phyloP scores from a whole-genome alignment of 2,329 filamentous ascomycete genomes.

The Calcarisporium arbuscula region DNA sequence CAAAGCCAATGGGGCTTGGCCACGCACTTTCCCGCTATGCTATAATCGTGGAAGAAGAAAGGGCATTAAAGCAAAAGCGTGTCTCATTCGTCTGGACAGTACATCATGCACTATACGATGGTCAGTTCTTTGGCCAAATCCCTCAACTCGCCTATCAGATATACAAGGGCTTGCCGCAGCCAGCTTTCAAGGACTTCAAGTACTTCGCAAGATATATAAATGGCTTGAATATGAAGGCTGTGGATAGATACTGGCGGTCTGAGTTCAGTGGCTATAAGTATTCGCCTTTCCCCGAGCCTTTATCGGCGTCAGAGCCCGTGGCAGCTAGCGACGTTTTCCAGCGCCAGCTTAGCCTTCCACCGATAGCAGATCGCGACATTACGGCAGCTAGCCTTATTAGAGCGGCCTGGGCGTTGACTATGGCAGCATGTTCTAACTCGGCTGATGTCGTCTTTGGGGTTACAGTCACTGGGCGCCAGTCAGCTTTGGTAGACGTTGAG shows the following conservation, averaged over 20 bases:
- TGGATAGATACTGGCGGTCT: slow-evolving; percentile 2
- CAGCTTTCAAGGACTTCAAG: too few species aligned
- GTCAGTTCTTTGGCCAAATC: too few species aligned
- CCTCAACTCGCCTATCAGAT: too few species aligned
- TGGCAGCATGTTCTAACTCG: slow-evolving; percentile 11
- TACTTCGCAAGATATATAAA: too few species aligned
- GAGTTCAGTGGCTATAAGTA: slow-evolving; percentile 1
- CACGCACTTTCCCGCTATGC: not conserved
- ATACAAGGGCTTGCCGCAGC: too few species aligned
- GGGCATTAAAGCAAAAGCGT: too few species aligned
- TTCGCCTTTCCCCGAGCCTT: too few species aligned
- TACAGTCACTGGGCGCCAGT: slow-evolving; percentile 14
- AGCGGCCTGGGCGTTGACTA: slow-evolving; percentile 16
- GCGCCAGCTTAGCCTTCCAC: not conserved
- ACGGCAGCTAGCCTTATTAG: slow-evolving; percentile 12
- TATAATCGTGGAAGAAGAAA: not conserved
- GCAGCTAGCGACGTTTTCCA: not conserved
- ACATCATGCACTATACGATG: slow-evolving; percentile 2
- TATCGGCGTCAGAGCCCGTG: slow-evolving; percentile 3
- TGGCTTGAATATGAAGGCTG: not conserved
- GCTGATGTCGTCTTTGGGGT: slow-evolving; percentile 16
- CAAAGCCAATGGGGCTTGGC: not conserved
- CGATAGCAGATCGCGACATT: not conserved
- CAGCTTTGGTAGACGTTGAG: slow-evolving; percentile 8
- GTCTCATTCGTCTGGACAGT: not conserved